Evolutionary conservation across 768 basidiomycete species (phyloP), one percentile per base, ranked within the genome.

Genomic region (Amanita rimosa): DNA sequence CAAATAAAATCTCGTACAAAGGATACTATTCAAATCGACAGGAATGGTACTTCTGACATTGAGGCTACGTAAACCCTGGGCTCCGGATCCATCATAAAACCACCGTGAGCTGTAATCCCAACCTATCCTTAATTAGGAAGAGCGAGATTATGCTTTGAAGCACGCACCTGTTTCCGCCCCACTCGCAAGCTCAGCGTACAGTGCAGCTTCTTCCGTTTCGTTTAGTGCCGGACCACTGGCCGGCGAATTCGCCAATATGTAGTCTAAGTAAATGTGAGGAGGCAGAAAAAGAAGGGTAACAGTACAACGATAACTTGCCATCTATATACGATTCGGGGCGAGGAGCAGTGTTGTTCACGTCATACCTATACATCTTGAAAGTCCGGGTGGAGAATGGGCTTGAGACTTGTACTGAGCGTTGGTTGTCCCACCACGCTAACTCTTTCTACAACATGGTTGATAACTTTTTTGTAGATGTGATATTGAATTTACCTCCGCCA

Each of bases 161-260:
- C 54, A 60, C 64, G 57, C 62, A 52, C 86, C 90, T 9, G 77
- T 78, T 67, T 97, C 94, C 0, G 91, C 94, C 31, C 89, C 92
- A 47, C 75, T 78, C 0, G 94, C 94, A 17, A 97, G 75, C 59
- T 96, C 88, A 5, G 85, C 75, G 57, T 93, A 96, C n/a, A 97
- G 59, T 0, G 69, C 75, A 0, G 74, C 73, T 36, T 73, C 70
- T 58, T 83, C 66, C 1, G 72, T 64, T 22, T 78, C 81, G 47
- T 78, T 85, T 47, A 90, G 64, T 6, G 78, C 64, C 1, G 78
- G 70, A 17, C 63, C 61, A 17, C 76, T 60, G 0, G 67, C 66
- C 1, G 83, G 77, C 48, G 79, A 83, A 50, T 90, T 78, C n/a
- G 77, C 83, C 0, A 87, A 89, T 13, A 65, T 55, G 55, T 89